Percentiles rank a stretch among this genome's conserved stretches.
phyloP scores from a whole-genome alignment of 345 rosid genomes.

The Eucalyptus cloeziana region DNA sequence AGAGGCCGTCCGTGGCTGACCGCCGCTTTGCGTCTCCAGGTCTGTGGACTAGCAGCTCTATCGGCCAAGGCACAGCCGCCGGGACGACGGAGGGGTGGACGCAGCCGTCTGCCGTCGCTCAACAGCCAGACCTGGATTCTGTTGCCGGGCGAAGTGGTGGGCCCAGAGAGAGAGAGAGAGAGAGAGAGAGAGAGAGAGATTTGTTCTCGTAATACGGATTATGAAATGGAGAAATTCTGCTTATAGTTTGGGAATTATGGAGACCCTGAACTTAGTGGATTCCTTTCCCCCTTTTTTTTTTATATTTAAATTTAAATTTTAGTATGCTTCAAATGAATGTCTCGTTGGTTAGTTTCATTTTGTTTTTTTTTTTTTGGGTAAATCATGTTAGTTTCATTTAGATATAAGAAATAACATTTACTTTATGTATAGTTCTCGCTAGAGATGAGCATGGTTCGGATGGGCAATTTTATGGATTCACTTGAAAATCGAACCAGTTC shows the following conservation, averaged over 20 bases:
- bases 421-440: no score
- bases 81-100: neutral
- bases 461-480: accelerated
- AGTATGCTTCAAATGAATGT: no score
- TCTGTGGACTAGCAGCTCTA: neutral
- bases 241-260: no score
- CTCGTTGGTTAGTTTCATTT: no score
- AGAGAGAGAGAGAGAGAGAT: no score
- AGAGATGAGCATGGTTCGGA: accelerated
- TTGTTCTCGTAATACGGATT: neutral
- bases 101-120: neutral
- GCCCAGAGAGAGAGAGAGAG: accelerated
- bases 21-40: accelerated
- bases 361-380: no score
- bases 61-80: neutral
- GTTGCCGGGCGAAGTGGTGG: neutral
- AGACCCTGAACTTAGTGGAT: no score
- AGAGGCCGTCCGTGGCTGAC: neutral
- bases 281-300: no score
- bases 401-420: no score
- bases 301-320: no score
- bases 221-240: neutral
- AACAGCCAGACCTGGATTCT: neutral
- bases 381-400: no score
- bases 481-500: accelerated